Evolutionary conservation across 148 eudicot genomes (phyloP).

Genomic region (Euryodendron excelsum): DNA sequence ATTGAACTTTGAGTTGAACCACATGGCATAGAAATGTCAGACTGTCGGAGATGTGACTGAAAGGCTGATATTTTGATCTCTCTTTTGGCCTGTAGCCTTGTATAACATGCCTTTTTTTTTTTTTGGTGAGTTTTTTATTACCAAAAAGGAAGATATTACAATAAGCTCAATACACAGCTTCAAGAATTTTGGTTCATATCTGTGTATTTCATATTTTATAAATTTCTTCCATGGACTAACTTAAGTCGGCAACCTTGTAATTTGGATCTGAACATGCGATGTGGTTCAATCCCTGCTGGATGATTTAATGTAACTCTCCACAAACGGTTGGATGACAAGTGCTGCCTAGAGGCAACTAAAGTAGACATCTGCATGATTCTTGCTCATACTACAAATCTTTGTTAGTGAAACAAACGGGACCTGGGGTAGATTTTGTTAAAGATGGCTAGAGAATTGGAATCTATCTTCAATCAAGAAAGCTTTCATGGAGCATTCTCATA

Average conservation of each 20-base stretch:
- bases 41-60: not conserved
- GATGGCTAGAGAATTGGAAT: slow-evolving; percentile 65
- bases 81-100: not conserved
- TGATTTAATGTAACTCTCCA: slow-evolving; percentile 65
- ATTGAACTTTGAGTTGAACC: not conserved
- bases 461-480: slow-evolving; percentile 85
- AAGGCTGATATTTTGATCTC: not conserved
- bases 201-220: no score
- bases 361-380: slow-evolving; percentile 79
- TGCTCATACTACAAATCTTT: slow-evolving; percentile 65
- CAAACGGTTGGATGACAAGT: slow-evolving; percentile 93
- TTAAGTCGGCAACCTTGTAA: no score
- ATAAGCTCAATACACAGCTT: no score
- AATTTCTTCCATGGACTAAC: no score
- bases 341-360: slow-evolving; percentile 90
- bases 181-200: not conserved
- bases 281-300: no score
- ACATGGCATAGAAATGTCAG: not conserved
- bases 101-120: not conserved
- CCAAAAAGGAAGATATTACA: no score
- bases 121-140: no score
- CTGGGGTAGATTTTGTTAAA: slow-evolving; percentile 73
- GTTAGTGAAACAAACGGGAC: slow-evolving; percentile 55
- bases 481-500: slow-evolving; percentile 97
- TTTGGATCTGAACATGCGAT: not conserved